Conservation (phyloP, 2,329 filamentous ascomycete genomes). For the Colletotrichum spinosum region DNA sequence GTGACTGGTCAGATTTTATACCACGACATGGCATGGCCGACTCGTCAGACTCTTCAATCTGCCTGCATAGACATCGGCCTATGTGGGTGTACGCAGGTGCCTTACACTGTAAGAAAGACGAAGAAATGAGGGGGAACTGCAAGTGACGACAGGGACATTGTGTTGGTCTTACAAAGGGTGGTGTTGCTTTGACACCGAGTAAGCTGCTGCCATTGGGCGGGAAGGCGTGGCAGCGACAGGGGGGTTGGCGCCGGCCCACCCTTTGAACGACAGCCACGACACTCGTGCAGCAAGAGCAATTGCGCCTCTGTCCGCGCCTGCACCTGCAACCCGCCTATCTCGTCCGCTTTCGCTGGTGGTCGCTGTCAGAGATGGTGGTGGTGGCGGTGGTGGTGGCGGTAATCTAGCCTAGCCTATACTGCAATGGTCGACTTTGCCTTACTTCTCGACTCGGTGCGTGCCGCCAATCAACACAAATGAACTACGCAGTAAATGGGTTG, state of each 20-base stretch:
- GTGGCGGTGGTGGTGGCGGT: too few species aligned
- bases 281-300: slow-evolving; percentile 51
- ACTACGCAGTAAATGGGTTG: too few species aligned
- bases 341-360: neutral
- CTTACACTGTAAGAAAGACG: neutral
- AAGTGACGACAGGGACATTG: slow-evolving; percentile 27
- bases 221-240: slow-evolving; percentile 21
- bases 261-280: slow-evolving; percentile 63
- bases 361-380: too few species aligned
- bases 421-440: too few species aligned
- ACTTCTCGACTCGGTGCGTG: too few species aligned
- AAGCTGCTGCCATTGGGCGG: slow-evolving; percentile 25
- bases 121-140: slow-evolving; percentile 11
- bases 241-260: slow-evolving; percentile 41
- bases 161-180: neutral
- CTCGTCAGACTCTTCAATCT: too few species aligned
- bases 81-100: too few species aligned
- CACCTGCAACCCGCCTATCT: neutral
- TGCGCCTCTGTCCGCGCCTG: slow-evolving; percentile 18
- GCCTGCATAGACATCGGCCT: too few species aligned
- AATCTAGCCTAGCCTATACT: too few species aligned
- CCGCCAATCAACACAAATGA: too few species aligned
- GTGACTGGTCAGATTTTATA: slow-evolving; percentile 32
- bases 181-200: slow-evolving; percentile 30
- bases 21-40: slow-evolving; percentile 5